Evolutionary conservation across 306 rosid species (phyloP).

Genomic region (Crotalaria pallida): DNA sequence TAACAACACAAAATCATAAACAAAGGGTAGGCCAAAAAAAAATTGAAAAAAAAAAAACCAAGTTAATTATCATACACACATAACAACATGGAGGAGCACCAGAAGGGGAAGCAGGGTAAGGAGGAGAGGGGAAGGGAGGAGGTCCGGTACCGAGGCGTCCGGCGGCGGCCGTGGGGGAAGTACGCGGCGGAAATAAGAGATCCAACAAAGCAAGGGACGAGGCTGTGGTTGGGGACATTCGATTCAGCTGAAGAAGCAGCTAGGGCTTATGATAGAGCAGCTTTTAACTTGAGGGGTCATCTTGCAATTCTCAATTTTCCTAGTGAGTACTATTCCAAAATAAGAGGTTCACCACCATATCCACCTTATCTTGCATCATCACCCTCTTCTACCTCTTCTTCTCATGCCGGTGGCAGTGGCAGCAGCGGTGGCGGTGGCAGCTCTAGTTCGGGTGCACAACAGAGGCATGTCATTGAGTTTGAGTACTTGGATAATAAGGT

Average conservation of each 20-base stretch:
- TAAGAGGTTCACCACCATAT: constrained; percentile 54
- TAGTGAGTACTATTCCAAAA: constrained; percentile 57
- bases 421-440: constrained; percentile 6
- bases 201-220: constrained; percentile 68
- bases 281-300: constrained; percentile 67
- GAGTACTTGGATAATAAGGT: constrained; percentile 66
- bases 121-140: constrained; percentile 43
- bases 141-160: constrained; percentile 53
- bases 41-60: no score
- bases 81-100: constrained; percentile 50
- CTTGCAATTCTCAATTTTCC: constrained; percentile 78
- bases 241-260: constrained; percentile 87
- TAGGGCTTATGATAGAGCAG: constrained; percentile 78
- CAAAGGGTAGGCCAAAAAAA: no score
- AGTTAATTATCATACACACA: neutral
- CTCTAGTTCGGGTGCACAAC: constrained; percentile 24
- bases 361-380: constrained; percentile 44
- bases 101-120: constrained; percentile 32
- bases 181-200: constrained; percentile 84
- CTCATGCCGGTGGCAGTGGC: constrained; percentile 6
- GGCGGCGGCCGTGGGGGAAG: constrained; percentile 86
- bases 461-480: constrained; percentile 54
- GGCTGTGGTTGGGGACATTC: constrained; percentile 77
- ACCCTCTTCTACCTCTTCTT: constrained; percentile 22
- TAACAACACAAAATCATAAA: no score